Conservation (phyloP, 306 rosid genomes). For the Acacia melanoxylon region DNA sequence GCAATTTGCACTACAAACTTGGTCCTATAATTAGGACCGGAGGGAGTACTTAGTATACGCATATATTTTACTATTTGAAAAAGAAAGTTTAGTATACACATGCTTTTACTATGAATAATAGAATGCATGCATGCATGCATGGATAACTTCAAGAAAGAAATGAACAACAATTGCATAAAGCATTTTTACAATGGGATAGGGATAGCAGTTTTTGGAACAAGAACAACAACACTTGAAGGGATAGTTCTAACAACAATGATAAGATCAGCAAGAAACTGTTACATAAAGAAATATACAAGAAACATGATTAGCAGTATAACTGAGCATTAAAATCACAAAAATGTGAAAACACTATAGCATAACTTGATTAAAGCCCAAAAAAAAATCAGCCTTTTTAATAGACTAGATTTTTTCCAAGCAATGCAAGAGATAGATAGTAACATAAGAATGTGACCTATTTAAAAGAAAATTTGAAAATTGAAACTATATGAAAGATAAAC, state of each 20-base stretch:
- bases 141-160: conserved; percentile 11
- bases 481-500: neutral
- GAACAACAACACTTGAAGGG: conserved; percentile 5
- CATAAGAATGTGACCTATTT: neutral
- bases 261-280: conserved; percentile 6
- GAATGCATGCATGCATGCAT: conserved; percentile 3
- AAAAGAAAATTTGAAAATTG: neutral
- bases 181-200: neutral
- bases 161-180: conserved; percentile 5
- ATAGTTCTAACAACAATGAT: conserved; percentile 6
- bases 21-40: too few relatives aligned
- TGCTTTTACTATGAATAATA: neutral
- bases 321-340: neutral
- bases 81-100: neutral
- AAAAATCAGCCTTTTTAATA: conserved; percentile 20
- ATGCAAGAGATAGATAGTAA: neutral
- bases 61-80: neutral
- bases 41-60: neutral
- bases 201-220: neutral
- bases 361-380: conserved; percentile 18
- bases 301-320: neutral
- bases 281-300: conserved; percentile 4
- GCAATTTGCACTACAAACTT: too few relatives aligned
- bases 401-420: neutral
- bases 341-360: conserved; percentile 2